Evolutionary conservation across 495 filamentous ascomycete genomes (phyloP).

Genomic region (Hamigera avellanea): DNA sequence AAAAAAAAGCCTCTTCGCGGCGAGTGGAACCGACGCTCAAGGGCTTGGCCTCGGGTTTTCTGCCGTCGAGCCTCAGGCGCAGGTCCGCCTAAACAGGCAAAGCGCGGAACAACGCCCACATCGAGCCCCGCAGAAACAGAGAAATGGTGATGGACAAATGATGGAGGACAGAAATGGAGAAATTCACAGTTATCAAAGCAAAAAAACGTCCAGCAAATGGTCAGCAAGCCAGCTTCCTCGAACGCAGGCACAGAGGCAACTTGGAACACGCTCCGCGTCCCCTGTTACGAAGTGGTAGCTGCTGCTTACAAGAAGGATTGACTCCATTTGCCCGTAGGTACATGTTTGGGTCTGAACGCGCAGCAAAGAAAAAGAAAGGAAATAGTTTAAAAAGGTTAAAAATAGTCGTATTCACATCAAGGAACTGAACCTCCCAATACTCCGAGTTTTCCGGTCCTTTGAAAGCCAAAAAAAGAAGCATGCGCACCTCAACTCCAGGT

Average conservation of each 20-base stretch:
- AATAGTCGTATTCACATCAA: background rate
- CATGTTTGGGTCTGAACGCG: conserved; percentile 6
- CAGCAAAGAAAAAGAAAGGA: conserved; percentile 7
- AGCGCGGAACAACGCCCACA: background rate
- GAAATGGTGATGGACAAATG: background rate
- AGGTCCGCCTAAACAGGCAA: conserved; percentile 6
- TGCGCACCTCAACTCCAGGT: background rate
- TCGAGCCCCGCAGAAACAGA: background rate
- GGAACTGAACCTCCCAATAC: background rate
- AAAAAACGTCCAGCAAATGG: background rate
- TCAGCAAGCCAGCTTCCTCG: background rate
- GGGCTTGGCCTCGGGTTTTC: conserved; percentile 11
- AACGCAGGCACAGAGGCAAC: background rate
- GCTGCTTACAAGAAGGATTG: conserved; percentile 23
- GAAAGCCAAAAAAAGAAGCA: background rate
- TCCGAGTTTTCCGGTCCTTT: background rate
- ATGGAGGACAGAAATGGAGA: conserved; percentile 1
- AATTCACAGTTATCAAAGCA: conserved; percentile 2
- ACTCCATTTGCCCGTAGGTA: conserved; percentile 20
- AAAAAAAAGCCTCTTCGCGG: conserved; percentile 22
- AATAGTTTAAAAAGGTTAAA: conserved; percentile 1
- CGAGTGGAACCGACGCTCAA: conserved; percentile 15
- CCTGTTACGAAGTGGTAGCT: conserved; percentile 15
- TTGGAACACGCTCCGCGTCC: background rate
- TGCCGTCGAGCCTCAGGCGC: conserved; percentile 10